Evolutionary conservation across 1,284 basidiomycete genomes (phyloP), one percentile per base, ranked within the genome.

Genomic region (Phlebopus sp.): DNA sequence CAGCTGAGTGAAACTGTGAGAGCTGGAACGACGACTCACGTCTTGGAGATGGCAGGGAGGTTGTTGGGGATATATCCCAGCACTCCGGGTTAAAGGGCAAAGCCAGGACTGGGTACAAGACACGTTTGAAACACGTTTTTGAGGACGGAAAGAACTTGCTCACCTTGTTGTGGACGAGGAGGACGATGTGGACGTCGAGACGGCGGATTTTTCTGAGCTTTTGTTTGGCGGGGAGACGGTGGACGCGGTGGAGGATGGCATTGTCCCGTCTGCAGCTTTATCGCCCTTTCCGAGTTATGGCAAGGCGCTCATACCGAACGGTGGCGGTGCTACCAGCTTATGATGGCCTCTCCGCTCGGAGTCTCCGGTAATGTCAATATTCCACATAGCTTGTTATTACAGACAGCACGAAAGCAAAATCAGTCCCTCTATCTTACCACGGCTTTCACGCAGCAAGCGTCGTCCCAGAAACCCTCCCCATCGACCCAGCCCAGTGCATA

Each of bases 81-180:
- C 38, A 37, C 50, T 51, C 47, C 29, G 49, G 43, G 55, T 67
- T 67, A 63, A 63, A 63, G 55, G 62, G 65, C 11, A 51, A 44
- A 39, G 40, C 8, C 47, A 42, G 32, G 42, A 50, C 14, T 49
- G n/a, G 25, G 45, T 63, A 42, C 31, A 31, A 49, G 35, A 41
- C 61, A 63, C 63, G 61, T 37, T 53, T 47, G 44, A 11, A 52
- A 67, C 61, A 63, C 61, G 61, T 67, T 63, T 52, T 45, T 49
- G 29, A 49, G 50, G 46, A 47, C 44, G 47, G 39, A 31, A 37
- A 31, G 42, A 37, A 34, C 49, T 50, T 48, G 56, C 21, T 3
- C n/a, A n/a, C n/a, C 21, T 23, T 3, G 21, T 4, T 51, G 46
- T 50, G 13, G 47, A 40, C 25, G 48, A 43, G 48, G 41, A 39